phyloP scores from a whole-genome alignment of 164 flowering plant species.

The Tetrastigma voinierianum region DNA sequence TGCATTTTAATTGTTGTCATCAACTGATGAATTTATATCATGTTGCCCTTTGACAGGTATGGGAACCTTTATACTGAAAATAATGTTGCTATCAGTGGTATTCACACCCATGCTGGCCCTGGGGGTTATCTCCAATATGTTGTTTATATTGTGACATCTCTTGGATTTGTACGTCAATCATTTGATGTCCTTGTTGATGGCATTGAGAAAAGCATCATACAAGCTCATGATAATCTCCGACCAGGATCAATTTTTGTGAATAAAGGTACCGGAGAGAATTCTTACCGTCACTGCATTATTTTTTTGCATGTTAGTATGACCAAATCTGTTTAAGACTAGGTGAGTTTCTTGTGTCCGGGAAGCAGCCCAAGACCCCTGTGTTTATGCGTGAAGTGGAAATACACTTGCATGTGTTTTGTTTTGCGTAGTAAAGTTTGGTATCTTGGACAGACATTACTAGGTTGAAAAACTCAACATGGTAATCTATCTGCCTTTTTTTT shows the following conservation, averaged over 20 bases:
- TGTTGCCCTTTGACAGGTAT: conserved; percentile 49
- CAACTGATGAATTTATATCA: neutral
- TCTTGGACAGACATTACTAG: too few species aligned
- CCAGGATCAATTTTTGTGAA: conserved; percentile 92
- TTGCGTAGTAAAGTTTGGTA: too few species aligned
- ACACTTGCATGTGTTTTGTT: too few species aligned
- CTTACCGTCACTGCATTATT: neutral
- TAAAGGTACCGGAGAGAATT: conserved; percentile 47
- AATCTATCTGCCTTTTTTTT: too few species aligned
- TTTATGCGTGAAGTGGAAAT: too few species aligned
- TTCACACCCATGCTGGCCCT: conserved; percentile 98
- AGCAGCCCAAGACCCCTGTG: too few species aligned
- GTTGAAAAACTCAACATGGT: too few species aligned
- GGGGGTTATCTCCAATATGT: conserved; percentile 98
- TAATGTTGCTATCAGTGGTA: conserved; percentile 97
- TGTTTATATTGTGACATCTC: conserved; percentile 87
- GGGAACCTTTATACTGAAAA: conserved; percentile 79
- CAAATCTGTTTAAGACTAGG: neutral
- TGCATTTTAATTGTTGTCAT: neutral
- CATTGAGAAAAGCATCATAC: conserved; percentile 82
- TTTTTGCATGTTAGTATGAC: neutral
- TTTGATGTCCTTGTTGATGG: conserved; percentile 98
- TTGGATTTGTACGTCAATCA: conserved; percentile 97
- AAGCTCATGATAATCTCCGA: conserved; percentile 86
- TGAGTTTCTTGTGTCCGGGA: neutral